Evolutionary conservation across 2,329 filamentous ascomycete genomes (phyloP).

Genomic region (Xylariales sp.): DNA sequence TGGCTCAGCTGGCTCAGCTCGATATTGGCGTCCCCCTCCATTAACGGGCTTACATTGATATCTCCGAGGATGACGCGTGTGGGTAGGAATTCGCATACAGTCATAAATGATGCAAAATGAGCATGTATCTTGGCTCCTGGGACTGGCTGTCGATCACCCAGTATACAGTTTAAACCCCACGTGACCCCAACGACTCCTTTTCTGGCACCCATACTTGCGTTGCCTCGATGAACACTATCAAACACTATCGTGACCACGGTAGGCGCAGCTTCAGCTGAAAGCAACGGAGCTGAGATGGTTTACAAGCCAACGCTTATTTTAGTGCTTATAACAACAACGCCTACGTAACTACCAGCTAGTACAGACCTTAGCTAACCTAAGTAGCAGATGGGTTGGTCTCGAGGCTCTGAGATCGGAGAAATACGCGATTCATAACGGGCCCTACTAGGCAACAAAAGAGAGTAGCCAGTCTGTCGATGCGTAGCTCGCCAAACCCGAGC

Average conservation of each 20-base stretch:
- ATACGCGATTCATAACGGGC: not conserved
- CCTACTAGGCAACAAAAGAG: too few relatives aligned
- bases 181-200: not conserved
- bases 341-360: too few relatives aligned
- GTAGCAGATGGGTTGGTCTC: not conserved
- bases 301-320: not conserved
- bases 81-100: not conserved
- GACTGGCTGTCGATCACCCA: not conserved
- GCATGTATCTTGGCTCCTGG: not conserved
- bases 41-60: not conserved
- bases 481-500: too few relatives aligned
- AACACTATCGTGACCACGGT: too few relatives aligned
- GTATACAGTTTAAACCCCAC: not conserved
- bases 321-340: too few relatives aligned
- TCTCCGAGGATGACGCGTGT: slow-evolving; percentile 1
- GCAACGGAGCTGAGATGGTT: too few relatives aligned
- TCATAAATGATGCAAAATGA: slow-evolving; percentile 20
- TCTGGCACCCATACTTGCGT: not conserved
- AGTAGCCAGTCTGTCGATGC: too few relatives aligned
- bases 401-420: not conserved
- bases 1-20: too few relatives aligned
- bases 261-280: too few relatives aligned
- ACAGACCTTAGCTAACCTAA: not conserved
- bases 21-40: too few relatives aligned
- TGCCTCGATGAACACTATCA: too few relatives aligned